Evolutionary conservation across 371 early-diverging fungal genomes (phyloP).

Genomic region (Syncephalastrum racemosum): DNA sequence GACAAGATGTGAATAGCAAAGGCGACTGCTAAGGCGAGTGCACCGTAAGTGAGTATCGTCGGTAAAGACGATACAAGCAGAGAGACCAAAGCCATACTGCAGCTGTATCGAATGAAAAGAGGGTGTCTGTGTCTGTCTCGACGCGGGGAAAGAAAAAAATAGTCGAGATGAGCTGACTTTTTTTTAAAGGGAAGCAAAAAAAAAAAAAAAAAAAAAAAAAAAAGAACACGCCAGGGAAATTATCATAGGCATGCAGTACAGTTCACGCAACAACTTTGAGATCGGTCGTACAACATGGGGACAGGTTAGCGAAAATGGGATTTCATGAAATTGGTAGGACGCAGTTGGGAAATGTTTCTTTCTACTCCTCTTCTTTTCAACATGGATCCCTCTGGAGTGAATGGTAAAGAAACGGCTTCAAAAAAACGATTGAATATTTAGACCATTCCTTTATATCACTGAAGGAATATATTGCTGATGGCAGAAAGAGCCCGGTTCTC

Average conservation of each 20-base stretch:
- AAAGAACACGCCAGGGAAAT: not conserved
- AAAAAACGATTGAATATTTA: no score
- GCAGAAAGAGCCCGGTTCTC: no score
- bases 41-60: conserved; percentile 26
- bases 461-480: no score
- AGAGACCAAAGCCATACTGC: conserved; percentile 15
- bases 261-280: no score
- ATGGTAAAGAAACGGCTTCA: no score
- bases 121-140: not conserved
- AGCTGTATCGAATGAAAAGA: not conserved
- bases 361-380: not conserved
- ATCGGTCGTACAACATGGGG: no score
- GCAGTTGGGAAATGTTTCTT: no score
- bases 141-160: not conserved
- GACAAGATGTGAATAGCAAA: conserved; percentile 43
- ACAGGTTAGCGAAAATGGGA: no score
- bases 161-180: not conserved
- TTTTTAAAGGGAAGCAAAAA: not conserved
- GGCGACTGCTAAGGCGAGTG: conserved; percentile 27
- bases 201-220: no score
- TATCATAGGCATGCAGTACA: no score
- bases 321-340: no score
- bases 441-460: no score
- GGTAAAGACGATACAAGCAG: conserved; percentile 8
- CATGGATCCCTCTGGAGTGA: conserved; percentile 6